Base-by-base conservation (phyloP, 768 basidiomycete genomes). In the Tulasnella sp. region DNA sequence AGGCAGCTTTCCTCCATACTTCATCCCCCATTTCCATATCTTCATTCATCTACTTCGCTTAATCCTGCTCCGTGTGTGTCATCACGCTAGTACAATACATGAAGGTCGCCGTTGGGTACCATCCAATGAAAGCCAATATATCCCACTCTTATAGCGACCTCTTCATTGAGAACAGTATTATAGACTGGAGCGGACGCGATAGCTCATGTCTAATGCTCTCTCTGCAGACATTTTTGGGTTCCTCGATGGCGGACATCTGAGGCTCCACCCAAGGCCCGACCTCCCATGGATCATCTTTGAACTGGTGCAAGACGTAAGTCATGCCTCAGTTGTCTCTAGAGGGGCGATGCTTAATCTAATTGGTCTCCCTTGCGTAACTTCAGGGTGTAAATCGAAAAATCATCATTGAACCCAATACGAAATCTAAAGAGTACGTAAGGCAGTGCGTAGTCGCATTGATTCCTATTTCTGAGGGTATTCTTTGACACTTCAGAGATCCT, bases 181-280 rank as follows among this genome's bases (percentile, higher is more conserved):
- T 34, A 21, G 57, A 50, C 3, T 38, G 9, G 49, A 46, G 57
- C 29, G 25, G 24, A 50, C 46, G 12, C 34, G 49, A 25, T 29
- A 49, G 21, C 4, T 38, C 34, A 46, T 44, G 19, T 80, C 73
- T 41, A 67, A 42, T 84, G 82, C 63, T 80, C 82, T 0, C 63
- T 83, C n/a, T 84, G 82, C 63, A 70, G 72, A 31, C 55, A 78
- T 9, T 72, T 79, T 49, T 24, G 60, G 60, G 0, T 79, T 84
- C 46, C 49, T 62, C 5, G 77, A 75, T 22, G 69, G 66, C 11
- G 71, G 65, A 27, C 73, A 77, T 72, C 68, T 84, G 1, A 65
- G 65, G 25, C 72, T 65, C n/a, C 82, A 84, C 64, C 61, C 83
- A 21, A 58, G 65, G 7, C 73, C 73, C 69, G 78, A 80, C 64